Base-by-base conservation (phyloP, 2,329 filamentous ascomycete species). In the Talaromyces funiculosus region DNA sequence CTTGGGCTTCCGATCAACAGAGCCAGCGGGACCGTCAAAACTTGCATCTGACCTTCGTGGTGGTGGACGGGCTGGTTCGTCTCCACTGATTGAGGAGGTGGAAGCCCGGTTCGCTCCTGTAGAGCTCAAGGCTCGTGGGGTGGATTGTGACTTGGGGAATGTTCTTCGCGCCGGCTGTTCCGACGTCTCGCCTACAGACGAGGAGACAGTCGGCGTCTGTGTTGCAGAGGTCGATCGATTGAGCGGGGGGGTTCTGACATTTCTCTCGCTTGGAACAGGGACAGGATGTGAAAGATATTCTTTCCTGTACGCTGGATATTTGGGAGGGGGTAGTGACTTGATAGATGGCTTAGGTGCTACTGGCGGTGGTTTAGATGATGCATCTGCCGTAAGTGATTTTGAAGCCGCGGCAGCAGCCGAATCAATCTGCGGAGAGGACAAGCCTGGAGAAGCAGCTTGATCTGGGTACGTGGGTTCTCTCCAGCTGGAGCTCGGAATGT, bases 301-400 rank as follows among this genome's bases (percentile, higher is more conserved):
- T 29, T 63, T 61, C 7, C 59, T 51, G 16, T 59, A 59, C 43
- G 43, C 33, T 1, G 61, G 61, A 37, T 57, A 57, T 40, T 61
- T 58, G 4, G 61, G 31, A 14, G 61, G 61, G 14, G 77, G 75
- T 51, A 79, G 75, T 10, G 78, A 71, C 58, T 69, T 75, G 53
- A 74, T 63, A 20, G 74, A 71, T 58, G 74, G 72, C 59, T 73
- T 71, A 35, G 60, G 53, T 56, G 49, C 57, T 22, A 29, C 29
- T 37, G 58, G 57, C 3, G 43, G 43, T 9, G 53, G 43, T 26
- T 57, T 57, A 18, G 20, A 29, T 8, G 16, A 16, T 31, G 20
- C 57, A 38, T 57, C 49, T 6, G 10, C 54, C 16, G 49, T 37
- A 12, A 22, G n/a, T 12, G 26, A 42, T 16, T 37, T 59, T 45